Evolutionary conservation across 257 asterid species (phyloP).

Genomic region (Scutellaria barbata): DNA sequence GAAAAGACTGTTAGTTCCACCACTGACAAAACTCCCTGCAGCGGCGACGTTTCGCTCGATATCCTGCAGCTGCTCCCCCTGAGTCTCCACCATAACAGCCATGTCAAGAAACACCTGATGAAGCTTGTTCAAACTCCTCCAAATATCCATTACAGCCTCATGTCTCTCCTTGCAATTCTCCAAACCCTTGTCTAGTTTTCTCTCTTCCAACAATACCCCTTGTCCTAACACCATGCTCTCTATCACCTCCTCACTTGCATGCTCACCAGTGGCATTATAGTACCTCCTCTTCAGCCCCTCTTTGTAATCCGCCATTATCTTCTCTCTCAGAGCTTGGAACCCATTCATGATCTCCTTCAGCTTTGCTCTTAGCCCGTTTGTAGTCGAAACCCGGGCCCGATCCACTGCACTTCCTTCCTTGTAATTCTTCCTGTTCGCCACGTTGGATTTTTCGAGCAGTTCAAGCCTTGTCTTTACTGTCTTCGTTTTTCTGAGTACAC

Average conservation of each 20-base stretch:
- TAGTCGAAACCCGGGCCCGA: conserved; percentile 65
- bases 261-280: conserved; percentile 65
- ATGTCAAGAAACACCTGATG: conserved; percentile 90
- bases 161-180: conserved; percentile 64
- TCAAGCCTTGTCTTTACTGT: conserved; percentile 60
- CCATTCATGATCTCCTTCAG: conserved; percentile 75
- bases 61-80: conserved; percentile 69
- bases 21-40: conserved; percentile 73
- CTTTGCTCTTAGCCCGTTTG: conserved; percentile 64
- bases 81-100: conserved; percentile 84
- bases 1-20: conserved; percentile 75
- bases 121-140: conserved; percentile 84
- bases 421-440: conserved; percentile 44
- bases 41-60: conserved; percentile 64
- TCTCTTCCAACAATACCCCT: conserved; percentile 47
- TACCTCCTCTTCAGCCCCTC: conserved; percentile 72
- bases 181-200: conserved; percentile 29
- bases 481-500: conserved; percentile 72
- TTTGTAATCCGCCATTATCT: conserved; percentile 62
- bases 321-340: conserved; percentile 68
- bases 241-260: conserved; percentile 62
- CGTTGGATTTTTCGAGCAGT: conserved; percentile 62
- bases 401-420: conserved; percentile 71
- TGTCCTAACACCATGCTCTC: conserved; percentile 53
- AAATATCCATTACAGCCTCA: conserved; percentile 81